These are phyloP conservation scores for Zygoascus bituminiphila DNA, from an alignment of 805 yeast genomes.

Conservation along the genomic window DNA sequence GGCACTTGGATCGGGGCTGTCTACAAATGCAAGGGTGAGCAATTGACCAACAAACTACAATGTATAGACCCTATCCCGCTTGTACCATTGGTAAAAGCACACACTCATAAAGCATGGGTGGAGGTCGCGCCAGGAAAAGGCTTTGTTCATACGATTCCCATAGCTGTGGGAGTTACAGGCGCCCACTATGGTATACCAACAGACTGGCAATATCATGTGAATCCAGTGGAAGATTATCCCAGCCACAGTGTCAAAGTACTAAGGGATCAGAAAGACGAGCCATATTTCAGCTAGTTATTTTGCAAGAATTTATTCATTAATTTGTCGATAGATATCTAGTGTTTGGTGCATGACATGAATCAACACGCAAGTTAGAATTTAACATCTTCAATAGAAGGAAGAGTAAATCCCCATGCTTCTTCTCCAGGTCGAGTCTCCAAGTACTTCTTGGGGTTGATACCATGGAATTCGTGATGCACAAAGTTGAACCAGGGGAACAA, in stretches of 20 bases:
- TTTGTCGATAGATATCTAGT: background rate
- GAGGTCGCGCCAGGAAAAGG: constrained; percentile 13
- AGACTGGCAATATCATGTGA: constrained; percentile 11
- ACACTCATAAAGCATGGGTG: constrained; percentile 12
- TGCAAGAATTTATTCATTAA: background rate
- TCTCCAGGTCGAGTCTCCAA: constrained; percentile 42
- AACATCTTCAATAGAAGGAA: background rate
- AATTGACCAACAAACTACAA: constrained; percentile 10
- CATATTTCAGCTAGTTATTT: background rate
- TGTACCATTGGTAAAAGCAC: constrained; percentile 16
- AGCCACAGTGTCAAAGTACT: too few relatives aligned
- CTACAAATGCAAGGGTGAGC: constrained; percentile 15
- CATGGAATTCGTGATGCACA: constrained; percentile 75
- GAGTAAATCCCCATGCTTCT: constrained; percentile 46
- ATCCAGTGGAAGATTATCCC: constrained; percentile 10
- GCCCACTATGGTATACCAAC: constrained; percentile 2
- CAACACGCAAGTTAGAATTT: background rate
- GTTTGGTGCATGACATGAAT: background rate
- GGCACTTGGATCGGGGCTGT: constrained; percentile 22
- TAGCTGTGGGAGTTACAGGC: constrained; percentile 7
- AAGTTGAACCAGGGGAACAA: constrained; percentile 78
- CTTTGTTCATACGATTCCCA: constrained; percentile 11
- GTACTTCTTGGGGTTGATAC: constrained; percentile 58
- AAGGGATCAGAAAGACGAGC: background rate
- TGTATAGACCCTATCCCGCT: constrained; percentile 16